Conservation (phyloP, 2,329 filamentous ascomycete genomes). For the Sporothrix euskadiensis region DNA sequence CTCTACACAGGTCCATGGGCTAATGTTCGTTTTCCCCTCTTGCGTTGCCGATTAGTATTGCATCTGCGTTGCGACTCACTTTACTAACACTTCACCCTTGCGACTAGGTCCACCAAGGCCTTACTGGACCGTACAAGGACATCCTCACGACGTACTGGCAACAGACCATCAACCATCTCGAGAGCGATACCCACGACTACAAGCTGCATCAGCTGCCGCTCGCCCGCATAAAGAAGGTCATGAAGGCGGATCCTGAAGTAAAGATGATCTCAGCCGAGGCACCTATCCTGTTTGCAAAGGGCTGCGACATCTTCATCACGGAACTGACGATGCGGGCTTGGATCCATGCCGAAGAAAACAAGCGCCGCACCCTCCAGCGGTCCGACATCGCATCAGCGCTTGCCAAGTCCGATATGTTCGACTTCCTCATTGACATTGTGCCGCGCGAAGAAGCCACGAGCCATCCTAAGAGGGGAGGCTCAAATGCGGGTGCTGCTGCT, state of each 20-base stretch:
- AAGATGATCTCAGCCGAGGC: constrained; percentile 99
- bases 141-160: constrained; percentile 99
- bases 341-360: constrained; percentile 99
- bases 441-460: constrained; percentile 89
- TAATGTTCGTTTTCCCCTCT: constrained; percentile 64
- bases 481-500: constrained; percentile 36
- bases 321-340: constrained; percentile 98
- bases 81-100: not conserved
- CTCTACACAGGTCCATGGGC: constrained; percentile 93
- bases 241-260: constrained; percentile 98
- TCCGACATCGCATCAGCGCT: constrained; percentile 95
- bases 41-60: not conserved
- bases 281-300: constrained; percentile 96
- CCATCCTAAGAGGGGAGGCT: constrained; percentile 73
- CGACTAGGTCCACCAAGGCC: constrained; percentile 85
- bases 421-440: constrained; percentile 98
- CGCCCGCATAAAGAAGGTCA: constrained; percentile 99
- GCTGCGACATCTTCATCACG: constrained; percentile 98
- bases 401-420: constrained; percentile 99
- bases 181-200: constrained; percentile 95
- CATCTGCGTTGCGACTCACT: not conserved
- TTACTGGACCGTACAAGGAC: constrained; percentile 90
- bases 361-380: constrained; percentile 88
- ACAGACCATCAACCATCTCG: constrained; percentile 92
- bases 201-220: constrained; percentile 95